phyloP scores from a whole-genome alignment of 345 rosid genomes.

The Euphorbia lathyris region DNA sequence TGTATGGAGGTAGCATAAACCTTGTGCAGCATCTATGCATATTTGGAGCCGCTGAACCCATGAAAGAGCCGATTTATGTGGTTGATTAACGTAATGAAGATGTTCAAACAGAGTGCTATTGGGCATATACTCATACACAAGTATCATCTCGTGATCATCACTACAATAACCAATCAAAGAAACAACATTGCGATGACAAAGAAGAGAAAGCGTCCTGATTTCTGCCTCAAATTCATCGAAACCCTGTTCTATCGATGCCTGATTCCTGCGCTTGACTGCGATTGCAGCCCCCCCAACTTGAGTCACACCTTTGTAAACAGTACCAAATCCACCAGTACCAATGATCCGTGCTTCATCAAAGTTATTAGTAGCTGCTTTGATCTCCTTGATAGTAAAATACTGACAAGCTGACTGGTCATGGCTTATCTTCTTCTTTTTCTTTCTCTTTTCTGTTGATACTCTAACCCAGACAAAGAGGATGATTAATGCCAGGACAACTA shows the following conservation, averaged over 20 bases:
- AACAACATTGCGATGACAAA: slow-evolving; percentile 13
- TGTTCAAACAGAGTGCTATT: slow-evolving; percentile 14
- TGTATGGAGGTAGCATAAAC: slow-evolving; percentile 20
- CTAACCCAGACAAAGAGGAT: neutral
- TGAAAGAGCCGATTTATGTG: neutral
- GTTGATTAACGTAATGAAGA: slow-evolving; percentile 4
- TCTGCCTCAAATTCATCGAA: slow-evolving; percentile 7
- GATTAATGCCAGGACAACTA: neutral
- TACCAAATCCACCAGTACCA: slow-evolving; percentile 17
- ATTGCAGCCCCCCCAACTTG: neutral
- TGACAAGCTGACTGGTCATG: neutral
- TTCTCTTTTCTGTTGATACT: neutral
- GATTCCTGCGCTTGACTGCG: slow-evolving; percentile 12
- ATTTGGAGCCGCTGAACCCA: slow-evolving; percentile 17
- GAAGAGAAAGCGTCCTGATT: slow-evolving; percentile 9
- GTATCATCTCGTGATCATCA: slow-evolving; percentile 13
- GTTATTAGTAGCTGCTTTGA: slow-evolving; percentile 12
- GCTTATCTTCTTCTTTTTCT: neutral
- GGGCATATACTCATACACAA: slow-evolving; percentile 14
- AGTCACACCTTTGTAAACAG: slow-evolving; percentile 12
- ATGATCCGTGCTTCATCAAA: neutral
- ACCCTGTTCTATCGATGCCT: neutral
- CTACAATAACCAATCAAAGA: slow-evolving; percentile 15
- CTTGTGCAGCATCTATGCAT: slow-evolving; percentile 16
- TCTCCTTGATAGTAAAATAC: slow-evolving; percentile 5